Percentiles rank a stretch among this genome's conserved stretches.
Evolutionary conservation across 768 basidiomycete genomes (phyloP).

Genomic region (Pulveroboletus sp.): DNA sequence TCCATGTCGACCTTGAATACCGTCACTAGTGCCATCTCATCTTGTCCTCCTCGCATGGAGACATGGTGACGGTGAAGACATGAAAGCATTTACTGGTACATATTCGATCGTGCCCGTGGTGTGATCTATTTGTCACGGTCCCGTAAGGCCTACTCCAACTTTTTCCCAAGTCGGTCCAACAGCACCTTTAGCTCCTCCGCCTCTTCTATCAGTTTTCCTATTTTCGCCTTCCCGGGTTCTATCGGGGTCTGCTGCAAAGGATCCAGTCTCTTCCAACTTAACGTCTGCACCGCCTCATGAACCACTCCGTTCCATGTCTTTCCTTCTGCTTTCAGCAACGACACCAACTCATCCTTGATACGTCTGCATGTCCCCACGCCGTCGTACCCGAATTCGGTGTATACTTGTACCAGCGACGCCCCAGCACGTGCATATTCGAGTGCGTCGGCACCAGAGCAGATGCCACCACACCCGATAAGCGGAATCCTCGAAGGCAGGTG

Average conservation of each 20-base stretch:
- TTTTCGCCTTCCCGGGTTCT: constrained; percentile 23
- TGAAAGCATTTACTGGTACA: no score
- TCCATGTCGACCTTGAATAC: no score
- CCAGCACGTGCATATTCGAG: constrained; percentile 88
- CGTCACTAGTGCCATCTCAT: no score
- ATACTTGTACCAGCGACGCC: constrained; percentile 84
- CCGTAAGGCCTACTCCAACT: no score
- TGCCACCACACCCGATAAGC: constrained; percentile 93
- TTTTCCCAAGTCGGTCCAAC: constrained; percentile 21
- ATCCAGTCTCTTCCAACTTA: constrained; percentile 45
- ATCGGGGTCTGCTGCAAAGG: constrained; percentile 1
- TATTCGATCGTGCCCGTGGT: no score
- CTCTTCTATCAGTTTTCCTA: constrained; percentile 37
- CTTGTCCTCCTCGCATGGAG: no score
- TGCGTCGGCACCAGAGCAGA: constrained; percentile 79
- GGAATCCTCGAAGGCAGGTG: constrained; percentile 78
- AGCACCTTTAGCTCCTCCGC: constrained; percentile 37
- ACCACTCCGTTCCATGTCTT: constrained; percentile 76
- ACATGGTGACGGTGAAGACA: no score
- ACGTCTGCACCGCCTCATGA: constrained; percentile 46
- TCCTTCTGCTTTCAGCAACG: constrained; percentile 57
- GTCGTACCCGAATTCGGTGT: constrained; percentile 88
- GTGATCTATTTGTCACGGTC: no score
- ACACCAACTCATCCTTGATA: constrained; percentile 85
- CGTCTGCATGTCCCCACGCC: constrained; percentile 82